Base-by-base conservation (phyloP, 352 stramenopile species). In the Globisporangium perplexum region DNA sequence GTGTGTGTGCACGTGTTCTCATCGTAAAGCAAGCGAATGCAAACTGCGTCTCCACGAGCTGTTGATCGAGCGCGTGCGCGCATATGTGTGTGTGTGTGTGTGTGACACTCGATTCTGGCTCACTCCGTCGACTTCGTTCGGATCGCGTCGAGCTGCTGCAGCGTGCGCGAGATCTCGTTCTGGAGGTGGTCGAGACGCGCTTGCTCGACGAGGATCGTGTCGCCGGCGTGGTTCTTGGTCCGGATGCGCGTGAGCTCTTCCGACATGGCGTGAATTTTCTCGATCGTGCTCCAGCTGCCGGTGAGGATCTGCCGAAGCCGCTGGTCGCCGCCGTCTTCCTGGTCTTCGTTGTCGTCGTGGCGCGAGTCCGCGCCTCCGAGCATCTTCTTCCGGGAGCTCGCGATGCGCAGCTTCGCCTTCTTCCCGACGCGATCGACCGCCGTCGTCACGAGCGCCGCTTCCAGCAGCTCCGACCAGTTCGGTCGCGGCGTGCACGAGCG, bases 401-500 rank as follows among this genome's bases (percentile, higher is more conserved):
- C 64, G 38, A 69, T 71, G 12, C 62, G 67, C 41, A 80, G 60
- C 43, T 71, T 71, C 24, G 62, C 60, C 15, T 65, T 63, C 35
- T 68, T 51, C 1, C 69, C 68, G 3, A 63, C 53, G 26, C 64
- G 71, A 49, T 87, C 74, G 17, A 78, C 66, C 8, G 77, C 73
- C 4, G 74, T 87, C 0, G 71, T 88, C 17, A 86, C 75, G 0
- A 68, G 56, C 8, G 77, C 78, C 3, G 73, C 72, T 5, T 74
- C 65, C 12, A 78, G 63, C 17, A 88, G 55, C 57, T 85, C 65
- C n/a, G 66, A 63, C 77, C 77, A 88, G 53, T 88, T 60, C 3
- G 80, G 77, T 31, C 80, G 77, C 6, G 80, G 80, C 33, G 80
- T 90, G 57, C 68, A 87, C 0, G 73, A 59, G 0, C 77, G 72